Evolutionary conservation across 495 filamentous ascomycete genomes (phyloP), one percentile per base, ranked within the genome.

Genomic region (Penicillium turbatum): DNA sequence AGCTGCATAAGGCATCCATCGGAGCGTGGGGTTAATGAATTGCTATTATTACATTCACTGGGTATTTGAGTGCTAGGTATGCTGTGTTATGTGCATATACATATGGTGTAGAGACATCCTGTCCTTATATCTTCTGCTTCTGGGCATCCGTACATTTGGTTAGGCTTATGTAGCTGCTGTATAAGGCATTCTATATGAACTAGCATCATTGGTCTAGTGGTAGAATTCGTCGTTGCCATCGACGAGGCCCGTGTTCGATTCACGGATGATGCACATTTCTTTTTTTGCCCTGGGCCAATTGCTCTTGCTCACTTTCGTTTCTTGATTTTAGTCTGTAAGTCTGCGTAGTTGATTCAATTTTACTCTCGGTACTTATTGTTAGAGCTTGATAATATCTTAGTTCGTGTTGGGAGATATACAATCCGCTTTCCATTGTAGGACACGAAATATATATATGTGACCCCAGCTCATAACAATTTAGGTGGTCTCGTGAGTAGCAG

Each of bases 191-290:
- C 0, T 54, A 38, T 48, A 61, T 56, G 0, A 52, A 66, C 52
- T 42, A 71, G 75, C 75, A 75, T 76, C 72, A 75, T 75, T 79
- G 76, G 76, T 79, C 74, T 79, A 79, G 76, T 79, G 76, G 76
- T 79, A 78, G 73, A 79, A 79, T 79, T 78, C 75, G 67, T 79
- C 76, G 76, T 78, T 79, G 75, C 76, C 75, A 79, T 79, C 76
- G 76, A 79, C 67, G 76, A 78, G 76, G 73, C 76, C 74, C 75
- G 76, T 73, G 76, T 79, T 79, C 76, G 76, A 79, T 78, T 79
- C 76, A 73, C 76, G 74, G 74, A 74, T 76, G 72, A 77, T 76
- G 76, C 76, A 77, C 32, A 60, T 7, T 27, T 37, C 6, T 48
- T 59, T 58, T 56, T 34, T 24, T 1, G 1, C 13, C 53, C 57